Conservation (phyloP, 768 basidiomycete genomes). For the Tulasnella sp. region DNA sequence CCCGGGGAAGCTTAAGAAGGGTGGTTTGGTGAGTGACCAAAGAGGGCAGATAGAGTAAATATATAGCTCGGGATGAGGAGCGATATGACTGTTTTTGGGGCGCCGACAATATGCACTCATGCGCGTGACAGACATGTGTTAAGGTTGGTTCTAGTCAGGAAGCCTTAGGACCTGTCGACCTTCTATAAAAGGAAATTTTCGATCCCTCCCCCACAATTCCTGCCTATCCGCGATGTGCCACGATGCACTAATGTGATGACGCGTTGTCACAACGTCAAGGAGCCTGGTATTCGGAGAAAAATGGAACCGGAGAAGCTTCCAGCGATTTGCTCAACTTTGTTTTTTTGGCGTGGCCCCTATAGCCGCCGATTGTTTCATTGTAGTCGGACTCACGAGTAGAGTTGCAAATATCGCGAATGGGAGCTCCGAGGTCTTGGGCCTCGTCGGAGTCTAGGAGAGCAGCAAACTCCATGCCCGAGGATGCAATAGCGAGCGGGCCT, state of each 20-base stretch:
- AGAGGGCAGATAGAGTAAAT: background rate
- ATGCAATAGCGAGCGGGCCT: conserved; percentile 79
- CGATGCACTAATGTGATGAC: background rate
- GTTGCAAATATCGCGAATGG: conserved; percentile 89
- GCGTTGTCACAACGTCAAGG: background rate
- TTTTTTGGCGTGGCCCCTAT: no score
- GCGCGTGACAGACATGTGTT: background rate
- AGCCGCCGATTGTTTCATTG: no score
- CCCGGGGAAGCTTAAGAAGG: background rate
- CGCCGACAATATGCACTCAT: background rate
- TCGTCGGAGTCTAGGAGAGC: conserved; percentile 45
- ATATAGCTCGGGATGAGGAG: background rate
- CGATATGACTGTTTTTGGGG: background rate
- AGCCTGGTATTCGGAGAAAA: background rate
- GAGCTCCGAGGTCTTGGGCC: conserved; percentile 52
- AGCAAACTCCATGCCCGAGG: conserved; percentile 77
- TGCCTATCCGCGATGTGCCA: background rate
- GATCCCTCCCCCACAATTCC: background rate
- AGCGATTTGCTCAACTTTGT: no score
- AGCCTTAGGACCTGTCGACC: background rate
- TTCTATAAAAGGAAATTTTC: background rate
- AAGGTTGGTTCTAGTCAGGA: background rate
- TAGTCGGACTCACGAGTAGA: no score
- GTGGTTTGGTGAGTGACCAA: background rate
- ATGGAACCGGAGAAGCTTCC: background rate